Percentiles rank a stretch among this genome's conserved stretches.
Conservation (phyloP, 768 basidiomycete genomes). For the Termitomyces eurrhizus region DNA sequence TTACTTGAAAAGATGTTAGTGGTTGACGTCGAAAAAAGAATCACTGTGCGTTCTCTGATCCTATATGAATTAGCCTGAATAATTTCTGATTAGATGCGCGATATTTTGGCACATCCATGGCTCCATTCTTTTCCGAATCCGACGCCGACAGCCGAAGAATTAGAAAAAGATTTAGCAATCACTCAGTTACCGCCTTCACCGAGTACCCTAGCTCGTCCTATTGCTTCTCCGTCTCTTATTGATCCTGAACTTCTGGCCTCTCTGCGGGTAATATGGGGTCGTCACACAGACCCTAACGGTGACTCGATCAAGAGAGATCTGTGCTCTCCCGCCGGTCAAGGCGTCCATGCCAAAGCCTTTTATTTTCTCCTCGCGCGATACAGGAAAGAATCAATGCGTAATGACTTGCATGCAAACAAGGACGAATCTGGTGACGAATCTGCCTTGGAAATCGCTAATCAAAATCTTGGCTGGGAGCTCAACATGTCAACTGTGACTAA, state of each 20-base stretch:
- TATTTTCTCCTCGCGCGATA: conserved; percentile 81
- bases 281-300: conserved; percentile 53
- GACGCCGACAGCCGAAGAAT: conserved; percentile 15
- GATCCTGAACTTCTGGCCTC: conserved; percentile 77
- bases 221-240: conserved; percentile 64
- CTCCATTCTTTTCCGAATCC: conserved; percentile 32
- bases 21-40: conserved; percentile 75
- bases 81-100: conserved; percentile 59
- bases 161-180: conserved; percentile 14
- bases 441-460: conserved; percentile 25
- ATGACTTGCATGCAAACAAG: conserved; percentile 46
- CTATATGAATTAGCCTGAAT: conserved; percentile 1
- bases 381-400: conserved; percentile 50
- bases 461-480: conserved; percentile 38
- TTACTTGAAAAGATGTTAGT: conserved; percentile 85
- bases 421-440: conserved; percentile 22
- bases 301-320: conserved; percentile 61
- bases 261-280: conserved; percentile 80
- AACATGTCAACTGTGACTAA: conserved; percentile 26
- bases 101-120: conserved; percentile 88
- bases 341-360: conserved; percentile 81
- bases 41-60: conserved; percentile 53
- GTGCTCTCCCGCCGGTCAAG: conserved; percentile 63
- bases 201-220: conserved; percentile 64
- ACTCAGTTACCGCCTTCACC: conserved; percentile 59